Percentiles rank a stretch among this genome's conserved stretches.
Conservation (phyloP, 2,329 filamentous ascomycete species). For the Aspergillus pseudoglaucus region DNA sequence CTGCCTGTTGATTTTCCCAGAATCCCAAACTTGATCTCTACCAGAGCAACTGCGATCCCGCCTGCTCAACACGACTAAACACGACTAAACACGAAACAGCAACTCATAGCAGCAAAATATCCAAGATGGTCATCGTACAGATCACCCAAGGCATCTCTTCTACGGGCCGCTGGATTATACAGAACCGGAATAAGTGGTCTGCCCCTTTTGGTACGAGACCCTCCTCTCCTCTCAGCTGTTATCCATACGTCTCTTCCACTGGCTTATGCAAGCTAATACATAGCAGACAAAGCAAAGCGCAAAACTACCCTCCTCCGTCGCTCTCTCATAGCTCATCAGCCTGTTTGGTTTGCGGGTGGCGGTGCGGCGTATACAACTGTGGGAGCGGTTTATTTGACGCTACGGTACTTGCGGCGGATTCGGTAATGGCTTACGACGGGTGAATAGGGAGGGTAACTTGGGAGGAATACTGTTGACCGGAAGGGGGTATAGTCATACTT, state of each 20-base stretch:
- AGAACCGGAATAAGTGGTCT: no score
- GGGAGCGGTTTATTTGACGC: constrained; percentile 25
- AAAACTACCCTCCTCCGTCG: not conserved
- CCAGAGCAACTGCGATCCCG: not conserved
- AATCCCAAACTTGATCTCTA: not conserved
- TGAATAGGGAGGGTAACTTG: not conserved
- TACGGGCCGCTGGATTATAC: no score
- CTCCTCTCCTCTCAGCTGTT: no score
- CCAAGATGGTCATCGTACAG: no score
- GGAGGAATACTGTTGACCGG: not conserved
- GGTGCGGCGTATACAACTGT: constrained; percentile 26
- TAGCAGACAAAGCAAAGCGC: not conserved
- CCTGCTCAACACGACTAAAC: no score
- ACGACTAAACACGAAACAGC: no score
- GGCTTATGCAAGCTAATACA: not conserved
- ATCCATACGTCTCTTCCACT: no score
- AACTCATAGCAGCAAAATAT: no score
- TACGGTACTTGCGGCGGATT: constrained; percentile 23
- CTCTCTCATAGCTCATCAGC: constrained; percentile 16
- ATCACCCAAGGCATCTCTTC: no score
- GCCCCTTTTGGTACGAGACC: no score
- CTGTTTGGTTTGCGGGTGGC: constrained; percentile 26
- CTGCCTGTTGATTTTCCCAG: no score
- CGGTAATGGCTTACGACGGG: constrained; percentile 3
- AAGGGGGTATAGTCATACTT: no score